These are phyloP conservation scores for Saksenaea vasiformis DNA, from an alignment of 371 early-diverging fungal genomes.

Conservation along the genomic window DNA sequence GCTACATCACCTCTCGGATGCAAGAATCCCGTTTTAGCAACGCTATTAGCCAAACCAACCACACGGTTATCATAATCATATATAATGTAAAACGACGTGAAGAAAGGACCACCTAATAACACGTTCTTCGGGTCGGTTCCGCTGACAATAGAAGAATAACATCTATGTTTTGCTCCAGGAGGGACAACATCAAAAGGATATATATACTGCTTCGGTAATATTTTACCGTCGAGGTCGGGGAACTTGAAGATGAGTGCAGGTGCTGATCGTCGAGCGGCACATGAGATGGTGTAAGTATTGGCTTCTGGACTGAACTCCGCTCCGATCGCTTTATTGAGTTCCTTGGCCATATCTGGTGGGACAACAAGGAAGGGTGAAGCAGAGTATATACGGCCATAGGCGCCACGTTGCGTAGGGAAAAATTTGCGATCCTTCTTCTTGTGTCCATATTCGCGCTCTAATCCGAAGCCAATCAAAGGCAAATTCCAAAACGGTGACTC, in stretches of 20 bases:
- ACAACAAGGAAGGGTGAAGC: conserved; percentile 27
- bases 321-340: conserved; percentile 21
- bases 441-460: not conserved
- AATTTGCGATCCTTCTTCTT: not conserved
- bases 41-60: conserved; percentile 25
- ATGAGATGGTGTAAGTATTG: conserved; percentile 24
- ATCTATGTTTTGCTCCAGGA: conserved; percentile 11
- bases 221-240: conserved; percentile 22
- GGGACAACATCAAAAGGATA: conserved; percentile 11
- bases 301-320: conserved; percentile 14
- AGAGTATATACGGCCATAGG: conserved; percentile 25
- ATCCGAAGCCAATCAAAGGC: conserved; percentile 17
- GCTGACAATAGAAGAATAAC: conserved; percentile 27
- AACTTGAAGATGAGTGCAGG: conserved; percentile 25
- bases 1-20: not conserved
- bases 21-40: conserved; percentile 1
- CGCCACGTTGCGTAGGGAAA: not conserved
- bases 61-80: conserved; percentile 13
- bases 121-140: conserved; percentile 19
- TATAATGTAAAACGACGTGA: conserved; percentile 32
- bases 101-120: conserved; percentile 37
- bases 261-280: conserved; percentile 12
- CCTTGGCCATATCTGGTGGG: conserved; percentile 18
- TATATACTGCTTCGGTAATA: conserved; percentile 30
- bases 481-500: conserved; percentile 39